Base-by-base conservation (phyloP, 768 basidiomycete genomes). In the Mycena venus region DNA sequence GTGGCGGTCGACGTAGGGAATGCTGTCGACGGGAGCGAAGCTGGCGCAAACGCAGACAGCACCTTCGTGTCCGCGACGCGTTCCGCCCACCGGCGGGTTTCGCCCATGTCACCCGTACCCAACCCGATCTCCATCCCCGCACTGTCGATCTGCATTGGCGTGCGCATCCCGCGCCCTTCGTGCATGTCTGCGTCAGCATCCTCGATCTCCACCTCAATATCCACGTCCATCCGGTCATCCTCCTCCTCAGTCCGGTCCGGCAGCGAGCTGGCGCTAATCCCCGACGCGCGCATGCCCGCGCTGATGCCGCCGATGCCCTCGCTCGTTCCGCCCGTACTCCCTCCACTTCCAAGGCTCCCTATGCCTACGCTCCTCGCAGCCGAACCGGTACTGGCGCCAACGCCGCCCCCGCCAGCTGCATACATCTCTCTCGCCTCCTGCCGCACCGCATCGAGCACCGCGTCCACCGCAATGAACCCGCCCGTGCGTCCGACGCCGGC, bases 401-500 rank as follows among this genome's bases (percentile, higher is more conserved):
- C n/a, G n/a, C n/a, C 70, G 40, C 2, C 40, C 29, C 44, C 29
- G 21, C 51, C 31, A 5, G 38, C 36, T 27, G 38, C 67, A 40
- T 64, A 76, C 69, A 74, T 65, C 74, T 77, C 74, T 74, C 81
- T 81, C 79, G 93, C 77, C 83, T 96, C 94, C 62, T 88, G 81
- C 78, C 90, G 85, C 4, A 96, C 84, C 6, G 90, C 93, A 79
- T 96, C 94, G 66, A 97, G 85, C n/a, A 96, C 87, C 10, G 95
- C 93, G 80, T 96, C 95, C 1, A 98, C 91, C 10, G 95, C 92
- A 79, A 99, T 96, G 82, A 96, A 99, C 29, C 94, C 95, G 25
- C 98, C 98, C 0, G 98, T 99, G 49, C 98, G 90, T 0, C 98
- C 98, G 8, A 98, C 96, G 23, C 98, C 98, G 0, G 98, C 98